Evolutionary conservation across 1,284 basidiomycete species (phyloP).

Genomic region (Apiotrichum sp.): DNA sequence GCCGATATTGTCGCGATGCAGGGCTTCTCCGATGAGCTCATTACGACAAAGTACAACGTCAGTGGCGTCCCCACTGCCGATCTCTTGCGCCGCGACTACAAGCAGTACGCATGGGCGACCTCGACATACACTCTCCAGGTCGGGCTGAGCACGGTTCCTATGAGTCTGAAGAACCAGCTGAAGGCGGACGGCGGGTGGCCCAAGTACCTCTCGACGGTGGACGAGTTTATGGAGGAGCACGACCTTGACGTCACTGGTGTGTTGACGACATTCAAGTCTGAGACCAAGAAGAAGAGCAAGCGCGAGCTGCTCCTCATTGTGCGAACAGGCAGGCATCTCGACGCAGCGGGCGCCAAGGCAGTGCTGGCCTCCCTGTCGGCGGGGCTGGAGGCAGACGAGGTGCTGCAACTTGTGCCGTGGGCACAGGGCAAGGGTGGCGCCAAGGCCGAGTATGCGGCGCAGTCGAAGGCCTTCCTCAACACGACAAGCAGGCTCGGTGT

Average conservation of each 20-base stretch:
- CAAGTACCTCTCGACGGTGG: slow-evolving; percentile 51
- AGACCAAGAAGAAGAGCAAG: slow-evolving; percentile 56
- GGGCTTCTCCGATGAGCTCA: slow-evolving; percentile 54
- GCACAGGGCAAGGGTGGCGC: slow-evolving; percentile 15
- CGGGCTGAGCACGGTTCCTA: slow-evolving; percentile 74
- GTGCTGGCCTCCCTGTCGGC: slow-evolving; percentile 35
- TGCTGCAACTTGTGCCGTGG: slow-evolving; percentile 52
- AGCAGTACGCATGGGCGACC: slow-evolving; percentile 63
- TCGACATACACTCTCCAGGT: slow-evolving; percentile 40
- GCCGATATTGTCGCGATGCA: slow-evolving; percentile 23
- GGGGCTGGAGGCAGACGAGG: slow-evolving; percentile 55
- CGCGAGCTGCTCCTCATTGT: slow-evolving; percentile 67
- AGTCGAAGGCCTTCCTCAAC: slow-evolving; percentile 11
- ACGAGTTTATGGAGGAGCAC: slow-evolving; percentile 62
- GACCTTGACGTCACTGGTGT: slow-evolving; percentile 65
- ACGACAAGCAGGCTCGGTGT: slow-evolving; percentile 32
- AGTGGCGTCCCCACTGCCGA: slow-evolving; percentile 65
- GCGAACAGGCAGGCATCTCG: slow-evolving; percentile 26
- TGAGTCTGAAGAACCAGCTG: slow-evolving; percentile 56
- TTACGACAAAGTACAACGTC: slow-evolving; percentile 62
- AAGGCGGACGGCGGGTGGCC: slow-evolving; percentile 48
- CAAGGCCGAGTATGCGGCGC: slow-evolving; percentile 28
- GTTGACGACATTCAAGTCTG: slow-evolving; percentile 59
- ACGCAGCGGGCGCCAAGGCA: slow-evolving; percentile 14
- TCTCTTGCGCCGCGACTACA: slow-evolving; percentile 85